These are phyloP conservation scores for Erysimum cheiranthoides DNA, from an alignment of 345 rosid genomes.

Conservation along the genomic window DNA sequence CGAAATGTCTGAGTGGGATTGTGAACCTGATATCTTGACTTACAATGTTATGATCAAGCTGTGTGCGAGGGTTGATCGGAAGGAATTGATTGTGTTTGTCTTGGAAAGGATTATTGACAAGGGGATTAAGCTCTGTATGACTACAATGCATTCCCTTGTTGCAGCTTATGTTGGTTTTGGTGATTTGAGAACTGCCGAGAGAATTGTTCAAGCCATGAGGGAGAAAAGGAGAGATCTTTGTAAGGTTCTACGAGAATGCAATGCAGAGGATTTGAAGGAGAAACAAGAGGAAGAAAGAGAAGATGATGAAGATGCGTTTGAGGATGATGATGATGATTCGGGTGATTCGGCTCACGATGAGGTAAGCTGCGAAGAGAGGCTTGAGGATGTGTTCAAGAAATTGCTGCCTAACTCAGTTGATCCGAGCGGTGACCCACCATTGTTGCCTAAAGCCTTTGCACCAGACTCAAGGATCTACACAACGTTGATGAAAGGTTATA, in stretches of 20 bases:
- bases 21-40: slow-evolving; percentile 74
- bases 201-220: slow-evolving; percentile 87
- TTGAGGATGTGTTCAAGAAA: slow-evolving; percentile 56
- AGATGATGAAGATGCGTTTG: slow-evolving; percentile 37
- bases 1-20: slow-evolving; percentile 67
- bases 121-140: slow-evolving; percentile 67
- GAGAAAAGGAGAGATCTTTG: slow-evolving; percentile 87
- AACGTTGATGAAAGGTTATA: slow-evolving; percentile 93
- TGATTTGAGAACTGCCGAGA: slow-evolving; percentile 76
- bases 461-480: slow-evolving; percentile 89
- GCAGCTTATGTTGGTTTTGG: slow-evolving; percentile 95
- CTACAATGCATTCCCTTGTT: slow-evolving; percentile 82
- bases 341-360: slow-evolving; percentile 31
- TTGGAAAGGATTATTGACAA: slow-evolving; percentile 70
- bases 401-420: slow-evolving; percentile 69
- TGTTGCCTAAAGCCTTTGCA: slow-evolving; percentile 64
- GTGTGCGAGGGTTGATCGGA: slow-evolving; percentile 74
- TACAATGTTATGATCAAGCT: slow-evolving; percentile 86
- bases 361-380: slow-evolving; percentile 8
- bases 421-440: slow-evolving; percentile 57
- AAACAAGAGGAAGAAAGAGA: slow-evolving; percentile 49
- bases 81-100: slow-evolving; percentile 76
- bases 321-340: slow-evolving; percentile 35
- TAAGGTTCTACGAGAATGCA: slow-evolving; percentile 64
- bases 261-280: slow-evolving; percentile 52